Evolutionary conservation across 2,329 filamentous ascomycete genomes (phyloP), one percentile per base, ranked within the genome.

Genomic region (Colletotrichum sp.): DNA sequence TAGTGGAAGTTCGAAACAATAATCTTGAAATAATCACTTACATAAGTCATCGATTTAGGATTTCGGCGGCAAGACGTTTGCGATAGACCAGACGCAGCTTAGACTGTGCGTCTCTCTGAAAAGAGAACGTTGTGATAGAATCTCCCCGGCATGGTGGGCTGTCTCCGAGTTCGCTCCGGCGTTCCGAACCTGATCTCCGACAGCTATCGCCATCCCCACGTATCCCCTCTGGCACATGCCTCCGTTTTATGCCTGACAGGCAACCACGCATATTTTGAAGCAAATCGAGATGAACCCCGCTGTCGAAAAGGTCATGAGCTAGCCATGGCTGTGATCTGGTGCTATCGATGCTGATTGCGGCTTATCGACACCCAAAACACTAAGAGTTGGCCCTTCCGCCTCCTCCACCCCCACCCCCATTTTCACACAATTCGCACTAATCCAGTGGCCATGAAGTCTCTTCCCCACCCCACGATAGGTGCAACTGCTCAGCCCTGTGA

Each of bases 371-470:
- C 21, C 5, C n/a, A 27, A 36, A 21, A 24, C 29, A 51, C 47
- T 38, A 36, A 43, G 54, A 34, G 33, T 61, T 29, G 58, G 47
- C 18, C 21, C 66, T n/a, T 34, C 38, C 24, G 54, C 29, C 13
- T 21, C 16, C 18, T 65, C 43, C 27, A 70, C 63, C 70, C 70
- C 66, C 70, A 38, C 70, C 70, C 70, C 70, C 70, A 73, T 73
- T 73, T 54, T 47, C 58, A 64, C 43, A 21, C 0, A 18, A 5
- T 2, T n/a, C 31, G 4, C 70, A 61, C 47, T 70, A 54, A 59
- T 61, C 24, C 18, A 27, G 21, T 47, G 12, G 13, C 29, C 24
- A 13, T n/a, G 11, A 38, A 70, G 24, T n/a, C n/a, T 54, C 6
- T 70, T 55, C 70, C 66, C 70, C 70, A 73, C 70, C 43, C 31